Percentiles rank a stretch among this genome's conserved stretches.
Evolutionary conservation across 176 grass and related monocot genomes (phyloP).

Genomic region (Juncus inflexus): DNA sequence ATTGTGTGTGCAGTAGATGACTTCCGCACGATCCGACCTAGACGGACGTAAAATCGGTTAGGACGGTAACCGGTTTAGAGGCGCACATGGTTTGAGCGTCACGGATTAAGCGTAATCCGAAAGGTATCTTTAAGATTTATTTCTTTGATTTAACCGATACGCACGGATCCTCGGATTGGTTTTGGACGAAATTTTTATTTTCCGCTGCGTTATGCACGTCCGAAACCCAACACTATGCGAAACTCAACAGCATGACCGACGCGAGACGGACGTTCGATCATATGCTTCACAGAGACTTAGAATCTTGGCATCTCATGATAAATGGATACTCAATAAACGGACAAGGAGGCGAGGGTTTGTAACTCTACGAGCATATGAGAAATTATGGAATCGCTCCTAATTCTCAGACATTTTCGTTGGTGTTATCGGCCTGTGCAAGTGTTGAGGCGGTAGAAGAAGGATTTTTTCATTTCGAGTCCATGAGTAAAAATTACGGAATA

Average conservation of each 20-base stretch:
- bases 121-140: too few relatives aligned
- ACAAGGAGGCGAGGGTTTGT: constrained; percentile 56
- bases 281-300: constrained; percentile 71
- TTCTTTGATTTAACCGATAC: too few relatives aligned
- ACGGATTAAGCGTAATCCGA: too few relatives aligned
- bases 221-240: constrained; percentile 67
- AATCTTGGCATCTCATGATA: constrained; percentile 85
- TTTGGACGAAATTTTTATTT: too few relatives aligned
- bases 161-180: too few relatives aligned
- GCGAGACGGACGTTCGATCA: constrained; percentile 72
- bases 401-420: constrained; percentile 38
- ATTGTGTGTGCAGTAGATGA: too few relatives aligned
- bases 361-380: constrained; percentile 65
- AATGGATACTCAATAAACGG: constrained; percentile 53
- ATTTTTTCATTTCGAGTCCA: constrained; percentile 70
- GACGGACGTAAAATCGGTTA: too few relatives aligned
- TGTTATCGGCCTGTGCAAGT: constrained; percentile 65
- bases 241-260: constrained; percentile 54
- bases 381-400: constrained; percentile 33
- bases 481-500: constrained; percentile 55
- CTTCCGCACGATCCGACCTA: too few relatives aligned
- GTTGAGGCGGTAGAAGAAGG: constrained; percentile 81
- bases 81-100: too few relatives aligned
- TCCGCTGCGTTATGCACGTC: too few relatives aligned
- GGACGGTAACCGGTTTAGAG: too few relatives aligned